phyloP scores from a whole-genome alignment of 2,329 filamentous ascomycete species.

The Zymoseptoria crescenta region DNA sequence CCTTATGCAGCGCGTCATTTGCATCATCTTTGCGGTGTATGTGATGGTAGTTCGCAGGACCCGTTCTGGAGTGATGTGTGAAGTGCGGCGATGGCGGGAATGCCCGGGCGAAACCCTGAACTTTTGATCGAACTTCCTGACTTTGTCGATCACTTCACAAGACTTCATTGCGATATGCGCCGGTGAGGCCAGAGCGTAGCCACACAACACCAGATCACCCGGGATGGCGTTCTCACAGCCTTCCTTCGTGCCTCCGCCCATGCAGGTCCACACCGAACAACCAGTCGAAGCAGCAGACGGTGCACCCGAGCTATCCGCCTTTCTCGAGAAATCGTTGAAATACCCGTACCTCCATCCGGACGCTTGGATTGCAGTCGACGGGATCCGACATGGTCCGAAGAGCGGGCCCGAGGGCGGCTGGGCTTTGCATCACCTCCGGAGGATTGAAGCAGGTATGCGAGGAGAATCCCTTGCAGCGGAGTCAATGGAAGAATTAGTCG shows the following conservation, averaged over 20 bases:
- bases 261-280: neutral
- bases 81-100: neutral
- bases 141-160: neutral
- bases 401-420: slow-evolving; percentile 40
- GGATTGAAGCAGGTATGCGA: slow-evolving; percentile 45
- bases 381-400: slow-evolving; percentile 36
- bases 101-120: neutral
- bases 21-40: neutral
- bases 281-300: neutral
- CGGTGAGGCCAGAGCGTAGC: neutral
- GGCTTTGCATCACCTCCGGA: slow-evolving; percentile 46
- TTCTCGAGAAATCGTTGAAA: slow-evolving; percentile 33
- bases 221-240: neutral
- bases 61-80: neutral
- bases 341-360: slow-evolving; percentile 44
- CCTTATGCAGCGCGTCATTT: neutral
- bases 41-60: neutral
- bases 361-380: slow-evolving; percentile 36
- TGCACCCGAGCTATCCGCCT: slow-evolving; percentile 29
- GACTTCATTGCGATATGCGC: neutral
- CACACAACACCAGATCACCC: neutral
- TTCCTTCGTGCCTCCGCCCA: neutral
- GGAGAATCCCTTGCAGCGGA: slow-evolving; percentile 45
- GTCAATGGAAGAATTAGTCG: slow-evolving; percentile 27
- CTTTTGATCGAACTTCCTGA: neutral